phyloP scores from a whole-genome alignment of 805 yeast genomes.

The Alloascoidea africana region DNA sequence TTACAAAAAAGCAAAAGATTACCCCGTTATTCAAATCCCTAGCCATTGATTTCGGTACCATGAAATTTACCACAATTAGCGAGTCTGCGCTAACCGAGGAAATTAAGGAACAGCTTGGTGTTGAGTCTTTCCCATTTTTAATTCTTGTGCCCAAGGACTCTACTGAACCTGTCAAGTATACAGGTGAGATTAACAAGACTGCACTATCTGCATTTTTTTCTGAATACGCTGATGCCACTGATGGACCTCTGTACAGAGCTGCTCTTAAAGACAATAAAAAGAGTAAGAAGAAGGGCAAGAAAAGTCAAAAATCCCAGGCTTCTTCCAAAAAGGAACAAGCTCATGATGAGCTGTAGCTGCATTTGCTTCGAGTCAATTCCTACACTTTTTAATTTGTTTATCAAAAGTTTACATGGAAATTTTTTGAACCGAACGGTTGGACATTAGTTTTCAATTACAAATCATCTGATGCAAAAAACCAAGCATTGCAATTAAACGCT shows the following conservation, averaged over 20 bases:
- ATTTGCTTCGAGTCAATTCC: too few relatives aligned
- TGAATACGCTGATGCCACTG: conserved; percentile 17
- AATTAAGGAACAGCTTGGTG: conserved; percentile 12
- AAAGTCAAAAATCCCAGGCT: conserved; percentile 3
- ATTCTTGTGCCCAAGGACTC: conserved; percentile 16
- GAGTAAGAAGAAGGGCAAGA: conserved; percentile 8
- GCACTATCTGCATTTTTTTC: conserved; percentile 18
- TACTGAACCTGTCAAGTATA: conserved; percentile 11
- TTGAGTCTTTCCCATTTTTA: conserved; percentile 15
- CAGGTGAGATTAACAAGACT: conserved; percentile 18
- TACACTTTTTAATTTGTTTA: too few relatives aligned
- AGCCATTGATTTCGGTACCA: conserved; percentile 49
- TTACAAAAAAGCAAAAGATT: conserved; percentile 32
- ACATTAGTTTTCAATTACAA: too few relatives aligned
- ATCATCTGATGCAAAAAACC: too few relatives aligned
- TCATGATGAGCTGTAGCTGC: conserved; percentile 1
- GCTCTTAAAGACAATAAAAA: conserved; percentile 13
- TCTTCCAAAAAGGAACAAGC: too few relatives aligned
- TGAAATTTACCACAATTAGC: conserved; percentile 26
- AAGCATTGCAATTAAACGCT: too few relatives aligned
- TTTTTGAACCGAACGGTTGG: too few relatives aligned
- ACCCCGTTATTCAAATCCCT: conserved; percentile 47
- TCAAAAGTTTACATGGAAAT: too few relatives aligned
- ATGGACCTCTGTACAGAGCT: conserved; percentile 16
- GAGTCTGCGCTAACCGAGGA: conserved; percentile 12